Evolutionary conservation across 257 asterid genomes (phyloP).

Genomic region (Eucommia ulmoides): DNA sequence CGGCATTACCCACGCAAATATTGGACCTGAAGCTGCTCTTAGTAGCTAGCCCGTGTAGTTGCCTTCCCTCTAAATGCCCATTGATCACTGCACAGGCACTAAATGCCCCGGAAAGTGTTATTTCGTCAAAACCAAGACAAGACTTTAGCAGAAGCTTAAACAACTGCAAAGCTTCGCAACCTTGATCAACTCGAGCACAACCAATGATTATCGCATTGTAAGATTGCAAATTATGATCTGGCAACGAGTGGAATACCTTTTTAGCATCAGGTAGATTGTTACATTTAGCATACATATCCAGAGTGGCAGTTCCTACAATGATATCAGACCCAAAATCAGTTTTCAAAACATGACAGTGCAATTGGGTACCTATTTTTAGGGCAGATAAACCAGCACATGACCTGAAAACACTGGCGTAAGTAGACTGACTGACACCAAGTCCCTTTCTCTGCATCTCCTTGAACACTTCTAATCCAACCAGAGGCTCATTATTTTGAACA

Average conservation of each 20-base stretch:
- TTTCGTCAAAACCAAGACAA: slow-evolving; percentile 60
- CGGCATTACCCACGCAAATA: slow-evolving; percentile 69
- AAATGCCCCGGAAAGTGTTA: slow-evolving; percentile 68
- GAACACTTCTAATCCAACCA: slow-evolving; percentile 45
- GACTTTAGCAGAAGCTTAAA: slow-evolving; percentile 41
- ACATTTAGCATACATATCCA: slow-evolving; percentile 84
- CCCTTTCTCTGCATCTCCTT: slow-evolving; percentile 62
- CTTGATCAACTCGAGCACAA: slow-evolving; percentile 55
- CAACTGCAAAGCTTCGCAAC: slow-evolving; percentile 44
- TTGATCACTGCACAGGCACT: slow-evolving; percentile 58
- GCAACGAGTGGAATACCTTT: slow-evolving; percentile 46
- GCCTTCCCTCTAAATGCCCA: slow-evolving; percentile 43
- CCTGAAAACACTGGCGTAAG: slow-evolving; percentile 72
- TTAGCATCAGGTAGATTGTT: slow-evolving; percentile 36
- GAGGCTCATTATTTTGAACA: slow-evolving; percentile 43
- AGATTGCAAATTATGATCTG: slow-evolving; percentile 54
- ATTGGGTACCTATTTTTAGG: slow-evolving; percentile 46
- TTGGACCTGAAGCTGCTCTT: slow-evolving; percentile 41
- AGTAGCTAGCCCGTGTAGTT: slow-evolving; percentile 56
- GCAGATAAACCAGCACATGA: slow-evolving; percentile 56
- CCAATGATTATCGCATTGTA: slow-evolving; percentile 70
- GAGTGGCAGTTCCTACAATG: slow-evolving; percentile 68
- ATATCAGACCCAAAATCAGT: slow-evolving; percentile 45
- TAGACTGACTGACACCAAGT: slow-evolving; percentile 64
- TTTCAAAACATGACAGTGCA: slow-evolving; percentile 71